Conservation (phyloP, 768 basidiomycete species). For the Phaeolepiota aurea region DNA sequence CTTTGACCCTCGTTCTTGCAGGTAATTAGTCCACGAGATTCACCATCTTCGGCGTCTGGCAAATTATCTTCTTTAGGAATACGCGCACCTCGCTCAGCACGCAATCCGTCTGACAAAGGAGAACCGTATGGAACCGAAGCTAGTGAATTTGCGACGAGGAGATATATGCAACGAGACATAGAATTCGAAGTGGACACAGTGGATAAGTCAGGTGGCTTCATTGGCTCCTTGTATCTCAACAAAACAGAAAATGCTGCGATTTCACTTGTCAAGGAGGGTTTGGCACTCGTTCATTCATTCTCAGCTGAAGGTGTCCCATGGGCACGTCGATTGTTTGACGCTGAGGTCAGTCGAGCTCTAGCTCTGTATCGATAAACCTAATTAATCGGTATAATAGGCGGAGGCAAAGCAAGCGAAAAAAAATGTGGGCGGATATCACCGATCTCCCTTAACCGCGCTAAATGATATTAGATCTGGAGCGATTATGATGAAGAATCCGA, state of each 20-base stretch:
- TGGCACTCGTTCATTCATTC: constrained; percentile 82
- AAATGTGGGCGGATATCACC: constrained; percentile 48
- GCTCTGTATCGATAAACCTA: not conserved
- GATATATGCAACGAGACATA: constrained; percentile 91
- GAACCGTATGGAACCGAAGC: constrained; percentile 88
- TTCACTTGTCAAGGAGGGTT: constrained; percentile 75
- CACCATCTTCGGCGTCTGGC: too few relatives aligned
- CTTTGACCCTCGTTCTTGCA: constrained; percentile 84
- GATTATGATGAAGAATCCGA: constrained; percentile 73
- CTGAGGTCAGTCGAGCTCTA: constrained; percentile 47
- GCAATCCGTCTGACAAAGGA: constrained; percentile 72
- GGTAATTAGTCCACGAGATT: constrained; percentile 31
- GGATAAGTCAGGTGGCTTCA: constrained; percentile 95
- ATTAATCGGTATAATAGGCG: constrained; percentile 28
- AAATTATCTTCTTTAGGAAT: constrained; percentile 51
- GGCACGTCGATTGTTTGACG: constrained; percentile 72
- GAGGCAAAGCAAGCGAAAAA: constrained; percentile 75
- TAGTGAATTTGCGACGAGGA: constrained; percentile 65
- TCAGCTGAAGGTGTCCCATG: constrained; percentile 80
- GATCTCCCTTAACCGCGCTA: not conserved
- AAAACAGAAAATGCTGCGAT: constrained; percentile 85
- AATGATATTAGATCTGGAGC: constrained; percentile 65
- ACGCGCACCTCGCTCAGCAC: constrained; percentile 81
- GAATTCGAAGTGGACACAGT: constrained; percentile 87
- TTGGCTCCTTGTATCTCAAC: constrained; percentile 78